Evolutionary conservation across 768 basidiomycete genomes (phyloP).

Genomic region (Ephemerocybe angulata): DNA sequence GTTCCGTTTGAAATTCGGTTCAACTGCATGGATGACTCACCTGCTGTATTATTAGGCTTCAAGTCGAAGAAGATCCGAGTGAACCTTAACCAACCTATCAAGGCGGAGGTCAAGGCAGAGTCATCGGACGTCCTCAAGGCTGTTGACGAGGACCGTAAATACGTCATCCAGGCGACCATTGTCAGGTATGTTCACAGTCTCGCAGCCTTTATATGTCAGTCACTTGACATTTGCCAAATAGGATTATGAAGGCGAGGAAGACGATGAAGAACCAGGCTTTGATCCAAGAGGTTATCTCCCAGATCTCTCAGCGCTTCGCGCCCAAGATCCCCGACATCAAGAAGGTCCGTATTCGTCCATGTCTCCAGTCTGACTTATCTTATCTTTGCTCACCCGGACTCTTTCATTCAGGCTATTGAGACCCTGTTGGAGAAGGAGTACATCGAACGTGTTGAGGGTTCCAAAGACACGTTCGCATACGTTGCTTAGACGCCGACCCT

Average conservation of each 20-base stretch:
- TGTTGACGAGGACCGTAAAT: conserved; percentile 96
- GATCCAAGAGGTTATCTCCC: conserved; percentile 87
- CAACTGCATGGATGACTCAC: too few species aligned
- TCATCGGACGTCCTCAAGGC: conserved; percentile 88
- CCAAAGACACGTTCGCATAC: conserved; percentile 84
- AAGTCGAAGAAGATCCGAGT: conserved; percentile 94
- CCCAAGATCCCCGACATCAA: conserved; percentile 97
- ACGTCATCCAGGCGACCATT: conserved; percentile 92
- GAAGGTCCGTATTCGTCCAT: conserved; percentile 59
- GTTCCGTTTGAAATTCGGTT: too few species aligned
- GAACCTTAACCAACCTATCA: conserved; percentile 88
- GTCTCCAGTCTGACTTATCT: too few species aligned
- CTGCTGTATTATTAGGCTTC: too few species aligned
- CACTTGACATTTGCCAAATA: too few species aligned
- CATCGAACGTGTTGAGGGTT: conserved; percentile 89
- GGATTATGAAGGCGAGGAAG: conserved; percentile 94
- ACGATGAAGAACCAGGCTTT: conserved; percentile 91
- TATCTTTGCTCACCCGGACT: too few species aligned
- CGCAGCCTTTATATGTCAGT: too few species aligned
- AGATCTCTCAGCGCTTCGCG: conserved; percentile 83
- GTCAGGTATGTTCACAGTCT: conserved; percentile 71
- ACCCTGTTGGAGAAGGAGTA: conserved; percentile 95
- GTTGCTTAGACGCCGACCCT: too few species aligned
- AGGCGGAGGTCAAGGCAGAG: conserved; percentile 92
- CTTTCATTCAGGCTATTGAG: conserved; percentile 96